Evolutionary conservation across 106 monocot genomes (phyloP), one percentile per base, ranked within the genome.

Genomic region (Dactylorhiza incarnata): DNA sequence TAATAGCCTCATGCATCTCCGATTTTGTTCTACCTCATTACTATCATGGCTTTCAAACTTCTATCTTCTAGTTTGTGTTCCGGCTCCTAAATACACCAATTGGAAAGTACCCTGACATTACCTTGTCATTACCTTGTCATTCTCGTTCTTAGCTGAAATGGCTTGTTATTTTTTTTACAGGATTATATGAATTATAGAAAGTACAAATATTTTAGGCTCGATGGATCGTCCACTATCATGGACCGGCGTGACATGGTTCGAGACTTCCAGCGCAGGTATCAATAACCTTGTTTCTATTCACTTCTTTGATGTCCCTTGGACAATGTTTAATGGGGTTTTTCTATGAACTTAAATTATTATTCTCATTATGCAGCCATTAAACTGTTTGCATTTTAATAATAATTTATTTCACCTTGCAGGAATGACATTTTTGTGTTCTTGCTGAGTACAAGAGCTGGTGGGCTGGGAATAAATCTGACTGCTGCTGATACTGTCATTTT

Each of bases 121-220:
- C 19, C 6, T n/a, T 16, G 12, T n/a, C 58, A 58, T 6, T 58
- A 1, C 19, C 6, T n/a, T 16, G 12, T n/a, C 58, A 58, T 58
- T 15, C 6, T 22, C 19, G 6, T 5, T 58, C 37, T 58, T 58
- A 63, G 25, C 29, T 65, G 25, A 65, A 49, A 72, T 0, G 19
- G 19, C 9, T 72, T 72, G 9, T 72, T 72, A 10, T 51, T 82
- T 19, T 52, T 79, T 83, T 78, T 88, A 48, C 81, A 97, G 97
- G 97, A 94, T 78, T 97, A 97, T 73, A 97, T 97, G 97, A 97
- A 97, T 77, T 97, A 90, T 72, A 89, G 97, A 77, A 97, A 97
- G 74, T 97, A 94, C 73, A 97, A 85, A 56, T 97, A 97, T 77
- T 91, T 94, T 72, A 91, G 97, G 78, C 89, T 97, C 72, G 97